Evolutionary conservation across 768 basidiomycete species (phyloP).

Genomic region (Postia placenta): DNA sequence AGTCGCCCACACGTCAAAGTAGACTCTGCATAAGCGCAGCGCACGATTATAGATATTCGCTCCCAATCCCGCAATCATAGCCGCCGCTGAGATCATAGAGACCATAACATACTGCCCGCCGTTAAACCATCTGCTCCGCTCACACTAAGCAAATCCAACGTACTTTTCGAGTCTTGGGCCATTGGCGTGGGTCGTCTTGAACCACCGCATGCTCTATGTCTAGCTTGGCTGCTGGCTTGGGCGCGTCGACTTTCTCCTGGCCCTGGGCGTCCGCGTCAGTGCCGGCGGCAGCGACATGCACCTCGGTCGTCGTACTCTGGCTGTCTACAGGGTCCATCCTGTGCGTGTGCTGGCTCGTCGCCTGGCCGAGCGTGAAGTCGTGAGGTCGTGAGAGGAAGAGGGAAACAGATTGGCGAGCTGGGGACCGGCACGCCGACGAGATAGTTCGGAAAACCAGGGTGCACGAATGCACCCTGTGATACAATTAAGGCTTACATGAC

Average conservation of each 20-base stretch:
- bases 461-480: neutral
- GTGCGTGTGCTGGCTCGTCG: neutral
- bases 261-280: neutral
- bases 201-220: constrained; percentile 25
- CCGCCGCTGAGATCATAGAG: constrained; percentile 41
- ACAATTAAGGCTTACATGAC: neutral
- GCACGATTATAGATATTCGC: constrained; percentile 62
- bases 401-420: neutral
- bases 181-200: constrained; percentile 20
- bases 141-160: neutral
- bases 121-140: neutral
- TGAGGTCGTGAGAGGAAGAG: neutral
- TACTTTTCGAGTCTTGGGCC: constrained; percentile 23
- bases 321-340: neutral
- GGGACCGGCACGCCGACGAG: neutral
- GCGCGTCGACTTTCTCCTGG: neutral
- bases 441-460: neutral
- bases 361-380: neutral
- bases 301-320: neutral
- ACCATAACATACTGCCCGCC: constrained; percentile 30
- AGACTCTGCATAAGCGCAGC: constrained; percentile 12
- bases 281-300: neutral
- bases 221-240: constrained; percentile 1
- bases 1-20: neutral
- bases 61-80: constrained; percentile 53